Percentiles rank a stretch among this genome's conserved stretches.
Conservation (phyloP, 176 grass and related monocot genomes). For the Avena sativa region DNA sequence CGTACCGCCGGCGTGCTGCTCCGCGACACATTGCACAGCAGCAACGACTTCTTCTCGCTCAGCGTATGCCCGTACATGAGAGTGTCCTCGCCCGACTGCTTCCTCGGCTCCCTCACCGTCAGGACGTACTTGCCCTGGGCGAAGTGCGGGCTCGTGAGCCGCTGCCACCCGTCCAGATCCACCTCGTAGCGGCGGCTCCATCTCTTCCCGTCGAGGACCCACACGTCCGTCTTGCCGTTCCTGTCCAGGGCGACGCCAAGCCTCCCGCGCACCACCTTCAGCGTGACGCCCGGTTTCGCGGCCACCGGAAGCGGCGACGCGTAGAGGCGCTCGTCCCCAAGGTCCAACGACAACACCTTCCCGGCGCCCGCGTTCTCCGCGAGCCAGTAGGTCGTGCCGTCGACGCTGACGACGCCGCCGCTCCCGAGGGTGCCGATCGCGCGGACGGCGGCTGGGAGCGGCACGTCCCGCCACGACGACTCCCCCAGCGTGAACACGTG, state of each 20-base stretch:
- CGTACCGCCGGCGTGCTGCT: neutral
- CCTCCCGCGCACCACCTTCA: neutral
- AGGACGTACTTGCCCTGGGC: neutral
- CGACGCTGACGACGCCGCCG: neutral
- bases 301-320: neutral
- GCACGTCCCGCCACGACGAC: neutral
- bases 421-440: neutral
- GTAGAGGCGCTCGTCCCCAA: neutral
- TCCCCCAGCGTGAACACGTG: neutral
- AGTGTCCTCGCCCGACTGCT: neutral
- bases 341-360: conserved; percentile 25
- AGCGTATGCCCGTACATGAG: neutral
- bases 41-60: neutral
- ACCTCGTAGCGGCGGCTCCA: neutral
- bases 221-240: neutral
- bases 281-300: neutral
- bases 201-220: neutral
- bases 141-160: neutral
- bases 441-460: neutral
- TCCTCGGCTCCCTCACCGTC: neutral
- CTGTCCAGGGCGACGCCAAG: neutral
- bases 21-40: neutral
- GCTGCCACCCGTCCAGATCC: neutral
- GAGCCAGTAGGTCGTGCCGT: conserved; percentile 12
- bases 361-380: neutral